Evolutionary conservation across 805 yeast species (phyloP).

Genomic region (Clavispora asparagi): DNA sequence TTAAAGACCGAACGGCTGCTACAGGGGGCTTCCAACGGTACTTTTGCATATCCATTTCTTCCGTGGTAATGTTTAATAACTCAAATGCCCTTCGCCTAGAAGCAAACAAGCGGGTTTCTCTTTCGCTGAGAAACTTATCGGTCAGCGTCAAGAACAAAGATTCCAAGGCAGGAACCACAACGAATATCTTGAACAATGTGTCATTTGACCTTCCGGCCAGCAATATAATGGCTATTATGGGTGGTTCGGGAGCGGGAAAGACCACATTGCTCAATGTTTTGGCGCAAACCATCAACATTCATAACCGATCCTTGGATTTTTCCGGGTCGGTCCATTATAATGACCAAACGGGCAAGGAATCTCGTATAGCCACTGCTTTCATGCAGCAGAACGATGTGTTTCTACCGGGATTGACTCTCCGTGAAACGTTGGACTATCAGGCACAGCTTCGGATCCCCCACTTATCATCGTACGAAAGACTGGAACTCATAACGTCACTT

Average conservation of each 20-base stretch:
- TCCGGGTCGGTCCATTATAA: slow-evolving; percentile 39
- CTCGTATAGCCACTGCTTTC: slow-evolving; percentile 44
- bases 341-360: slow-evolving; percentile 4
- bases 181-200: slow-evolving; percentile 36
- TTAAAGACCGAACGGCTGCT: no score
- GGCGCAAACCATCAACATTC: slow-evolving; percentile 45
- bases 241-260: slow-evolving; percentile 86
- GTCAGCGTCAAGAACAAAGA: slow-evolving; percentile 11
- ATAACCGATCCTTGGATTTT: slow-evolving; percentile 36
- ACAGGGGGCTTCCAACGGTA: no score
- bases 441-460: slow-evolving; percentile 65
- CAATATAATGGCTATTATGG: slow-evolving; percentile 72
- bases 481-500: slow-evolving; percentile 50
- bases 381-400: slow-evolving; percentile 73
- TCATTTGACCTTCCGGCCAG: slow-evolving; percentile 59
- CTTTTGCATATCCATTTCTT: neutral
- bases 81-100: neutral
- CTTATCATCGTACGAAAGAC: slow-evolving; percentile 40
- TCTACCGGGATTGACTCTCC: slow-evolving; percentile 65
- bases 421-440: slow-evolving; percentile 64
- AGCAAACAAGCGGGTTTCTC: slow-evolving; percentile 6
- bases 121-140: slow-evolving; percentile 7
- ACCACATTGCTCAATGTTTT: slow-evolving; percentile 70
- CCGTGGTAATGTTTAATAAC: neutral
- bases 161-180: slow-evolving; percentile 5